A percentile compares a stretch with the other conserved stretches of the same genome.
phyloP scores from a whole-genome alignment of 257 asterid species.

The Ilex asprella region DNA sequence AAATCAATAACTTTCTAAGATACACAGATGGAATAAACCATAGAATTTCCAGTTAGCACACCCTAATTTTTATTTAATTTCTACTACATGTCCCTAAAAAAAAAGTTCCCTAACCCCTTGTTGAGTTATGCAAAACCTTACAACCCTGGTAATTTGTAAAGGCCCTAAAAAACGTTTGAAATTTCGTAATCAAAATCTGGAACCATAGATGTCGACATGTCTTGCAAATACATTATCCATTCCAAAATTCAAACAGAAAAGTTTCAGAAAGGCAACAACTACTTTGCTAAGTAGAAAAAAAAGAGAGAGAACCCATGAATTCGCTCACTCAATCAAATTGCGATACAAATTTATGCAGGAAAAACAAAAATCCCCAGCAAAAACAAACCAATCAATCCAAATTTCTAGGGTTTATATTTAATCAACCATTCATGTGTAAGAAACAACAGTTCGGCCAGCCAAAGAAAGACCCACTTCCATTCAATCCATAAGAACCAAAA shows the following conservation, averaged over 20 bases:
- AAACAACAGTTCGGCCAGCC: not conserved
- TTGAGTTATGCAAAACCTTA: no score
- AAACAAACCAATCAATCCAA: no score
- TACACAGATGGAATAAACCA: slow-evolving; percentile 4
- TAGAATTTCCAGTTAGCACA: not conserved
- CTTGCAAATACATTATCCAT: slow-evolving; percentile 4
- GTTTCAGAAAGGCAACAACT: slow-evolving; percentile 3
- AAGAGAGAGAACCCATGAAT: slow-evolving; percentile 9
- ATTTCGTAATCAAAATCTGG: not conserved
- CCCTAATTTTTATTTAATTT: no score
- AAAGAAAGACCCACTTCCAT: not conserved
- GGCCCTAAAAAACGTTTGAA: no score
- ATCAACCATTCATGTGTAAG: no score
- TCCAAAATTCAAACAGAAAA: slow-evolving; percentile 10
- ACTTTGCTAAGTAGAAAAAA: no score
- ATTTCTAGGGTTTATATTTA: no score
- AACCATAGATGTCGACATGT: not conserved
- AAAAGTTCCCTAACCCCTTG: no score
- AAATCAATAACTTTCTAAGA: slow-evolving; percentile 7
- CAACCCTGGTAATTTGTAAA: no score
- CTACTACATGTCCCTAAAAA: no score
- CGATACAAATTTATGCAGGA: not conserved
- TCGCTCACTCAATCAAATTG: not conserved
- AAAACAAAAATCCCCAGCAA: not conserved
- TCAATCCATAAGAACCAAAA: not conserved